Conservation (phyloP, 2,329 filamentous ascomycete genomes). For the Colletotrichum sp. region DNA sequence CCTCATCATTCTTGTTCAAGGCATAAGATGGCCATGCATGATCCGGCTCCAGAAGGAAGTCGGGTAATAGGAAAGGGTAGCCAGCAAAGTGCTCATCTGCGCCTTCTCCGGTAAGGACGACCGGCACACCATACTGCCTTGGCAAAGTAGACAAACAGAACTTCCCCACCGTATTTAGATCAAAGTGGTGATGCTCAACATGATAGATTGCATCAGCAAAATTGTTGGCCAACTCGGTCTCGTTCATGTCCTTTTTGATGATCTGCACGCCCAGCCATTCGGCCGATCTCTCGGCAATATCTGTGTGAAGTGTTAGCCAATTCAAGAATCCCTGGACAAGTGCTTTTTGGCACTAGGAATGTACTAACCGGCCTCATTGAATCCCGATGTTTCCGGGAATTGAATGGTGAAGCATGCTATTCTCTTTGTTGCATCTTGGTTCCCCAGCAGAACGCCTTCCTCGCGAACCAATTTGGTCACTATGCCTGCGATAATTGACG, state of each 20-base stretch:
- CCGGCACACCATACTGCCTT: conserved; percentile 52
- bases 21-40: conserved; percentile 30
- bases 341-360: neutral
- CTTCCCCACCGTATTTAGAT: conserved; percentile 59
- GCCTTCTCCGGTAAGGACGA: conserved; percentile 58
- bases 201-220: conserved; percentile 36
- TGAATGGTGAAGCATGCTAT: conserved; percentile 53
- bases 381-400: conserved; percentile 53
- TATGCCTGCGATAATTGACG: conserved; percentile 61
- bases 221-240: conserved; percentile 31
- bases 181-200: conserved; percentile 38
- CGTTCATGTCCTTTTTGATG: conserved; percentile 29
- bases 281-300: conserved; percentile 37
- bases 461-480: conserved; percentile 54
- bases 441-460: conserved; percentile 51
- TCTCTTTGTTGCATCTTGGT: conserved; percentile 27
- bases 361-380: conserved; percentile 51
- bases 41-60: conserved; percentile 56
- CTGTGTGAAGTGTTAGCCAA: neutral
- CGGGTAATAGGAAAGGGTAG: conserved; percentile 50
- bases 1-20: neutral
- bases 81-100: conserved; percentile 61
- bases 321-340: neutral
- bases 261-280: conserved; percentile 35
- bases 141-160: conserved; percentile 51